Base-by-base conservation (phyloP, 73 alveolate species). In the Paraurostyla sp. region DNA sequence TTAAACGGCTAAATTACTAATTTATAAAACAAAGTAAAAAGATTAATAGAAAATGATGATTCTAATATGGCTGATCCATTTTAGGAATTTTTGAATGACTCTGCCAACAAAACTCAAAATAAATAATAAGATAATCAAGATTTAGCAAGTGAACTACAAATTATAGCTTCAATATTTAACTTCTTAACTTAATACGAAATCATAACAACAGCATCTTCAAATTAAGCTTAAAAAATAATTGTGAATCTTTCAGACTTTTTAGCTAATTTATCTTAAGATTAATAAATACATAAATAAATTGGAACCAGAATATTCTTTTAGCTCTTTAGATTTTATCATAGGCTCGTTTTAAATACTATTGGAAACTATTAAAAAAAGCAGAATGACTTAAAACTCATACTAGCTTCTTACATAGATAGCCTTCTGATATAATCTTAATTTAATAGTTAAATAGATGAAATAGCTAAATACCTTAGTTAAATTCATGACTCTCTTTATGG, bases 281-380 rank as follows among this genome's bases (percentile, higher is more conserved):
- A 73, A 16, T 43, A 73, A 45, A 13, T 71, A 3, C 41, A 42
- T 23, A 7, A 68, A 43, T 20, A 50, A 29, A 27, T 25, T 1
- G 87, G 65, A n/a, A 45, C 41, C 27, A 48, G 27, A 13, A 11
- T 73, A 7, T 20, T 48, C 16, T 30, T 48, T 18, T 25, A 45
- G 30, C 45, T 73, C 9, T 73, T 73, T 71, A 73, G 87, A 50
- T 73, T 73, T 33, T 73, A 73, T 50, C 56, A 23, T 1, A 73
- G 30, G 41, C 29, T 43, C 20, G 71, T 73, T 29, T 32, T 73
- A 9, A 42, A 57, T 30, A n/a, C 33, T 3, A 13, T 23, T 22
- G 42, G 32, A 29, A 43, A 22, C 7, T 4, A n/a, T 2, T 0
- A 11, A 11, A 73, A 73, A 57, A 73, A 27, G 18, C 22, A 73